phyloP scores from a whole-genome alignment of 2,329 filamentous ascomycete genomes.

The Ophiostoma sp. region DNA sequence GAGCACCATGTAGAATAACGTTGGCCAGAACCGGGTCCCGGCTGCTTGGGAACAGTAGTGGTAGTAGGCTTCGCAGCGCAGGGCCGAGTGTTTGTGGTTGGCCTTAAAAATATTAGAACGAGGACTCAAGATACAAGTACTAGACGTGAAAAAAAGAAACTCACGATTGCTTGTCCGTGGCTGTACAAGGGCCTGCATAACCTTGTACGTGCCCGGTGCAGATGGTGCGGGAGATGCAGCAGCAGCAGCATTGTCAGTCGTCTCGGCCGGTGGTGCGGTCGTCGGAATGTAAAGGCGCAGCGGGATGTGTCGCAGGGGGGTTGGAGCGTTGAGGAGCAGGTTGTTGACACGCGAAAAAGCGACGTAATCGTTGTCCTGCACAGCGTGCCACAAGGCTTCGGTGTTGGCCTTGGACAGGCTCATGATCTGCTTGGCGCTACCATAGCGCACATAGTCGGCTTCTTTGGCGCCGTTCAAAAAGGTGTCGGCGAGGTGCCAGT shows the following conservation, averaged over 20 bases:
- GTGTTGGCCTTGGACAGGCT: slow-evolving; percentile 81
- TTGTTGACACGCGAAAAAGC: slow-evolving; percentile 73
- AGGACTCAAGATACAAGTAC: background rate
- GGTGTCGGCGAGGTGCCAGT: slow-evolving; percentile 62
- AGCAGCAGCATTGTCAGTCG: slow-evolving; percentile 34
- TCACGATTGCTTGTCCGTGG: slow-evolving; percentile 44
- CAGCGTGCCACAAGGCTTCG: slow-evolving; percentile 76
- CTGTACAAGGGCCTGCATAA: slow-evolving; percentile 74
- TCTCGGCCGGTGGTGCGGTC: slow-evolving; percentile 48
- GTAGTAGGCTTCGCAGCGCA: slow-evolving; percentile 73
- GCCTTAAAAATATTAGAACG: background rate
- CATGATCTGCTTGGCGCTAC: slow-evolving; percentile 88
- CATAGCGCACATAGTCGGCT: slow-evolving; percentile 85
- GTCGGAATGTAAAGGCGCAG: slow-evolving; percentile 82
- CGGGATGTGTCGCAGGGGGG: slow-evolving; percentile 78
- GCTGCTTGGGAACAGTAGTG: slow-evolving; percentile 81
- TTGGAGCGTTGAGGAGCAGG: slow-evolving; percentile 73
- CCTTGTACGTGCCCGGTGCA: slow-evolving; percentile 57
- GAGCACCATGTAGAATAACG: slow-evolving; percentile 80
- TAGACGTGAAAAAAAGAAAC: slow-evolving; percentile 27
- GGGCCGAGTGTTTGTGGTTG: slow-evolving; percentile 64
- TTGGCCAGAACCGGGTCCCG: slow-evolving; percentile 81
- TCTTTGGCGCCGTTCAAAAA: slow-evolving; percentile 67
- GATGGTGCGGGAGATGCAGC: slow-evolving; percentile 23
- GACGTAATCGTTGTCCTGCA: slow-evolving; percentile 72